These are phyloP conservation scores for Metarhizium anisopliae DNA, from an alignment of 2,329 filamentous ascomycete species.

Conservation along the genomic window DNA sequence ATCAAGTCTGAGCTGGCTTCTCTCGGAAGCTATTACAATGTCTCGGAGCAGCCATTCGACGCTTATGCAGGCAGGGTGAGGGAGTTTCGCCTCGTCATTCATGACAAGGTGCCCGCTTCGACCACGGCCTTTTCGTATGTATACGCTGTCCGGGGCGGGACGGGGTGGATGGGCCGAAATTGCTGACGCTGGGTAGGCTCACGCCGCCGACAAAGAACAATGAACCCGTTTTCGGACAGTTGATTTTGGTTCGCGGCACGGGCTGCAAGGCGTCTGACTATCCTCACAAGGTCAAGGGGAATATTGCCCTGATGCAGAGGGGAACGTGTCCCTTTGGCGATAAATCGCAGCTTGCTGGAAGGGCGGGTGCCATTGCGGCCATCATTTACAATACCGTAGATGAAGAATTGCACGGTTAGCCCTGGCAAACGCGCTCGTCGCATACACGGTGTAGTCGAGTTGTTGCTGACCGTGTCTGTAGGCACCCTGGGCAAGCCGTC, in stretches of 20 bases:
- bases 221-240: constrained; percentile 47
- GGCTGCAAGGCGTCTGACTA: constrained; percentile 60
- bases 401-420: constrained; percentile 42
- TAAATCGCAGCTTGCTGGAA: constrained; percentile 61
- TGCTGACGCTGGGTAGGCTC: constrained; percentile 30
- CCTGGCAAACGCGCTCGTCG: too few relatives aligned
- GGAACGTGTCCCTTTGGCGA: constrained; percentile 63
- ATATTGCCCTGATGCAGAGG: constrained; percentile 62
- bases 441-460: too few relatives aligned
- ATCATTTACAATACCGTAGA: constrained; percentile 67
- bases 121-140: constrained; percentile 40
- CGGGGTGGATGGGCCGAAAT: not conserved
- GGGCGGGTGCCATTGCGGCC: constrained; percentile 60
- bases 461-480: not conserved
- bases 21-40: constrained; percentile 51
- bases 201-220: constrained; percentile 55
- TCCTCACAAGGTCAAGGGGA: constrained; percentile 46
- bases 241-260: constrained; percentile 51
- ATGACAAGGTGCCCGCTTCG: constrained; percentile 37
- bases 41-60: constrained; percentile 55
- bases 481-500: constrained; percentile 57
- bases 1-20: constrained; percentile 45
- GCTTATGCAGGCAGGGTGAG: constrained; percentile 52
- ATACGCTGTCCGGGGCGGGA: not conserved
- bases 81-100: constrained; percentile 49